Evolutionary conservation across 1,284 basidiomycete species (phyloP).

Genomic region (Bjerkandera adusta): DNA sequence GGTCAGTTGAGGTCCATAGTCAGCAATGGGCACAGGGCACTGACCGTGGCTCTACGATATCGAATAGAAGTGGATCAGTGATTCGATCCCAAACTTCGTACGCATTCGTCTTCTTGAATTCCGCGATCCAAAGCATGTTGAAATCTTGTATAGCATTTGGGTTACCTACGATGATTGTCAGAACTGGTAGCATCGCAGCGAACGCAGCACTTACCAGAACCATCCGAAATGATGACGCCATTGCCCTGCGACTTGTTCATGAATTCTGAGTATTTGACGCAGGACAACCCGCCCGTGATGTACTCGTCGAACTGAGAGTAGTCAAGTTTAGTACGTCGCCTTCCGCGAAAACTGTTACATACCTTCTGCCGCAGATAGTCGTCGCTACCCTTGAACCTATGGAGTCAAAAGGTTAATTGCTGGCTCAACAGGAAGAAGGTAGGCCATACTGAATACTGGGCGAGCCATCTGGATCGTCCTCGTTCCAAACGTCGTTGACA

Average conservation of each 20-base stretch:
- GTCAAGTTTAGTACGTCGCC: neutral
- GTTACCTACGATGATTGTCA: conserved; percentile 33
- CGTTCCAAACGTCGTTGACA: conserved; percentile 54
- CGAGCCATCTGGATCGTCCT: conserved; percentile 54
- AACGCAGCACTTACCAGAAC: conserved; percentile 42
- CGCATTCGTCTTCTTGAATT: conserved; percentile 82
- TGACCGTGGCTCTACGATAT: conserved; percentile 87
- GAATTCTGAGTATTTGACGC: conserved; percentile 88
- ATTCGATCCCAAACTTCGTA: conserved; percentile 85
- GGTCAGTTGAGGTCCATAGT: neutral
- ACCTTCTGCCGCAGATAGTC: conserved; percentile 90
- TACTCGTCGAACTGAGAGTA: conserved; percentile 77
- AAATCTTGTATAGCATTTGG: conserved; percentile 66
- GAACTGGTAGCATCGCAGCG: neutral
- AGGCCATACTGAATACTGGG: conserved; percentile 59
- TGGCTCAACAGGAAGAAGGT: conserved; percentile 5
- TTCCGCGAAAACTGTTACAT: conserved; percentile 5
- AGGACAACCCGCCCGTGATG: conserved; percentile 74
- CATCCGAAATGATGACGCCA: conserved; percentile 64
- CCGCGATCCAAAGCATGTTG: conserved; percentile 79
- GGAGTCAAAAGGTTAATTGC: too few relatives aligned
- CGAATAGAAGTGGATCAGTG: conserved; percentile 88
- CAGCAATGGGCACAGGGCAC: conserved; percentile 21
- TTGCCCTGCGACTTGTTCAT: conserved; percentile 58
- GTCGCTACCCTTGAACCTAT: conserved; percentile 87